Percentiles rank a stretch among this genome's conserved stretches.
These are phyloP conservation scores for Nissolia schottii DNA, from an alignment of 306 rosid genomes.

Conservation along the genomic window DNA sequence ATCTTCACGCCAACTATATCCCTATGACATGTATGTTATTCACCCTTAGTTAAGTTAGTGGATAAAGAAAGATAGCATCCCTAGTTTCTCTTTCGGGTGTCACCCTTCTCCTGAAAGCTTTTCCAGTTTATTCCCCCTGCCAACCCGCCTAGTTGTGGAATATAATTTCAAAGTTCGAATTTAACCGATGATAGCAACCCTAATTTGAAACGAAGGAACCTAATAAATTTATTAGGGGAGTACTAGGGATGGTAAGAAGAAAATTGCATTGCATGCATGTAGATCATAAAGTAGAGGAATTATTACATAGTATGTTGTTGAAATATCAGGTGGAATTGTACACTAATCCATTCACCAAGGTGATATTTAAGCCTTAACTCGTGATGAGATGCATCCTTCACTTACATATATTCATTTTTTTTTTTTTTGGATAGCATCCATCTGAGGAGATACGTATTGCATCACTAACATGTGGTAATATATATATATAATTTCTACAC, in stretches of 20 bases:
- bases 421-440: too few species aligned
- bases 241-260: not conserved
- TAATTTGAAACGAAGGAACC: too few species aligned
- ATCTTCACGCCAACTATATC: conserved; percentile 46
- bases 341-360: too few species aligned
- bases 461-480: too few species aligned
- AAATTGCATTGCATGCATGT: not conserved
- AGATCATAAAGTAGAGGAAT: not conserved
- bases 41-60: conserved; percentile 19
- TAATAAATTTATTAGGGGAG: not conserved
- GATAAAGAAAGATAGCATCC: conserved; percentile 38
- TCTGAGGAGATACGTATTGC: too few species aligned
- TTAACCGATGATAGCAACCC: conserved; percentile 1
- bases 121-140: conserved; percentile 38
- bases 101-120: conserved; percentile 39
- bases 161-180: conserved; percentile 40
- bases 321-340: too few species aligned
- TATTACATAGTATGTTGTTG: too few species aligned
- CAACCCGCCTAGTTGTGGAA: conserved; percentile 37
- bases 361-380: too few species aligned
- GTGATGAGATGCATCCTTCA: too few species aligned
- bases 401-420: too few species aligned
- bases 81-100: conserved; percentile 32
- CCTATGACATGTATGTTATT: conserved; percentile 11
- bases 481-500: too few species aligned